Conservation (phyloP, 371 early-diverging fungal species). For the Umbelopsis sp. region DNA sequence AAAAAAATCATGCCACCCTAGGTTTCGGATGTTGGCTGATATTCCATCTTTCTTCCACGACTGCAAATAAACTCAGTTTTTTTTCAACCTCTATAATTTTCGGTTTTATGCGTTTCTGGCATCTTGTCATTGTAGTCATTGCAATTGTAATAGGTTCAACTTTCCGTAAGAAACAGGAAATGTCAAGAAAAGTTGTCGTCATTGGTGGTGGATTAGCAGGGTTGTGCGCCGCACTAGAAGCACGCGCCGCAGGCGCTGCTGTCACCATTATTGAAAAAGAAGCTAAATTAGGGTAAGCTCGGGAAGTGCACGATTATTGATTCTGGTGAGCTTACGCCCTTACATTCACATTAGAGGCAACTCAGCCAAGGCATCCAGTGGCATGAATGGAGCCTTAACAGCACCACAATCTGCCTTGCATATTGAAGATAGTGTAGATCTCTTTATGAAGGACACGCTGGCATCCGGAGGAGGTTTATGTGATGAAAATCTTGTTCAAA, state of each 20-base stretch:
- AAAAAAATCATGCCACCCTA: not conserved
- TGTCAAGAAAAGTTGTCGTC: conserved; percentile 48
- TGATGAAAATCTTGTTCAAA: conserved; percentile 58
- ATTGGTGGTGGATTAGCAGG: conserved; percentile 86
- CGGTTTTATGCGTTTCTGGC: not conserved
- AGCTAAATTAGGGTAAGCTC: conserved; percentile 56
- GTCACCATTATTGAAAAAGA: conserved; percentile 82
- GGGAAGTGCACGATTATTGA: not conserved
- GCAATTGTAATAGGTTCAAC: not conserved
- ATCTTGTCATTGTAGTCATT: not conserved
- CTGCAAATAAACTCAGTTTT: not conserved
- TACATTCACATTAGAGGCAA: conserved; percentile 55
- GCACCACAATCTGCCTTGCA: conserved; percentile 57
- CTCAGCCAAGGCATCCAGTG: conserved; percentile 83
- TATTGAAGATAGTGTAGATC: conserved; percentile 30
- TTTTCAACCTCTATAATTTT: too few relatives aligned
- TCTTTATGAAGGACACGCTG: conserved; percentile 74
- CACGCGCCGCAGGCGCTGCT: conserved; percentile 61
- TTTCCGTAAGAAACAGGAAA: not conserved
- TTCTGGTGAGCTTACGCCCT: not conserved
- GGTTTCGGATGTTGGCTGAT: conserved; percentile 1
- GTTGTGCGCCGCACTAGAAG: conserved; percentile 78
- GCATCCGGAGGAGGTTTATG: conserved; percentile 73
- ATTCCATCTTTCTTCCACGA: not conserved
- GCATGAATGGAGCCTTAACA: conserved; percentile 82